Conservation (phyloP, 2,329 filamentous ascomycete genomes). For the Aspergillus sp. region DNA sequence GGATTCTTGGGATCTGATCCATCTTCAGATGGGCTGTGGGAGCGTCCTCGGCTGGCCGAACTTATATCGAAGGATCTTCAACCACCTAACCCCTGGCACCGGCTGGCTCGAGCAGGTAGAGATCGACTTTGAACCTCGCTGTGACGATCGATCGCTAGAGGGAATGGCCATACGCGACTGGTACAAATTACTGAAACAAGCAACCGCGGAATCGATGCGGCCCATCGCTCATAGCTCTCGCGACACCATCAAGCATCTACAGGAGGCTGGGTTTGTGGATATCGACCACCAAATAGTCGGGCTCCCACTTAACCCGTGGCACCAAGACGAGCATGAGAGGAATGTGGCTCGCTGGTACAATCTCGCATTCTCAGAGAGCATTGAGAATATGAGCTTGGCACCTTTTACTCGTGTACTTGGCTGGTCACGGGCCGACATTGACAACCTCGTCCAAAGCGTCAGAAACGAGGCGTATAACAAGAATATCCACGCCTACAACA, state of each 20-base stretch:
- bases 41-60: slow-evolving; percentile 76
- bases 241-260: slow-evolving; percentile 64
- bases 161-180: slow-evolving; percentile 66
- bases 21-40: slow-evolving; percentile 78
- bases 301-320: slow-evolving; percentile 77
- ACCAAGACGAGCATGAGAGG: slow-evolving; percentile 64
- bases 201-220: slow-evolving; percentile 67
- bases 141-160: slow-evolving; percentile 66
- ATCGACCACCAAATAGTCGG: slow-evolving; percentile 71
- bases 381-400: slow-evolving; percentile 73
- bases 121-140: slow-evolving; percentile 78
- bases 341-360: slow-evolving; percentile 84
- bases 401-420: slow-evolving; percentile 70
- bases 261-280: slow-evolving; percentile 76
- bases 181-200: slow-evolving; percentile 69
- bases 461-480: slow-evolving; percentile 71
- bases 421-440: slow-evolving; percentile 67
- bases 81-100: slow-evolving; percentile 74
- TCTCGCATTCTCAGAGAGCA: slow-evolving; percentile 71
- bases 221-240: slow-evolving; percentile 67
- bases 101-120: slow-evolving; percentile 85
- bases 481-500: slow-evolving; percentile 71
- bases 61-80: slow-evolving; percentile 72
- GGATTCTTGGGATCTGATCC: slow-evolving; percentile 79
- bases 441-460: slow-evolving; percentile 64